Evolutionary conservation across 805 yeast species (phyloP), one percentile per base, ranked within the genome.

Genomic region (Yamadazyma olivae): DNA sequence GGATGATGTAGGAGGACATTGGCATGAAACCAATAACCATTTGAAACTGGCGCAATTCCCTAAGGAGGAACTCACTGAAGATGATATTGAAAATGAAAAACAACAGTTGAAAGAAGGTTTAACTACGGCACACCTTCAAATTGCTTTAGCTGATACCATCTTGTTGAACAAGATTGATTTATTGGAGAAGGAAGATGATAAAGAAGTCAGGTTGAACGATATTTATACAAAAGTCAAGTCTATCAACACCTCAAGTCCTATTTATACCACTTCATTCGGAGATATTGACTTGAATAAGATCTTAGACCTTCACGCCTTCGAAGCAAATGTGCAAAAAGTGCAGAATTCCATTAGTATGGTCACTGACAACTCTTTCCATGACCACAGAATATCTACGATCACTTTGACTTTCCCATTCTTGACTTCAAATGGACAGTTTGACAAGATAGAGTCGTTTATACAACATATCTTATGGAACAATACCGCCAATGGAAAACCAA

Each of bases 121-220:
- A 10, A 82, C 95, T 0, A 83, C 95, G 2, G 97, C 98, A 0
- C 89, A 84, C 53, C 67, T 87, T 21, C 99, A 93, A 61, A 74
- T 93, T 15, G 95, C 96, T 0, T 64, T 89, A 54, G 96, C 97
- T 0, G 99, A 93, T 57, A 77, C 77, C 5, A 69, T 93, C 0
- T 50, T 93, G 8, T 45, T 93, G 41, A 93, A 93, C 61, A 93
- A 93, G 57, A 58, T 76, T 27, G 99, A 93, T 50, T 38, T 62
- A 3, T 56, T 63, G 6, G 41, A 45, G 1, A 46, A 45, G 0
- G 36, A 30, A 3, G 15, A 7, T 6, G 30, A 18, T 7, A 35
- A 38, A 7, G 45, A 45, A 4, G 32, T 33, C 2, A 41, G 41
- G 6, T 35, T 70, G 1, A 50, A 51, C 0, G 48, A 43, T 2